These are phyloP conservation scores for Auriculariales sp. DNA, from an alignment of 768 basidiomycete genomes.

Conservation along the genomic window DNA sequence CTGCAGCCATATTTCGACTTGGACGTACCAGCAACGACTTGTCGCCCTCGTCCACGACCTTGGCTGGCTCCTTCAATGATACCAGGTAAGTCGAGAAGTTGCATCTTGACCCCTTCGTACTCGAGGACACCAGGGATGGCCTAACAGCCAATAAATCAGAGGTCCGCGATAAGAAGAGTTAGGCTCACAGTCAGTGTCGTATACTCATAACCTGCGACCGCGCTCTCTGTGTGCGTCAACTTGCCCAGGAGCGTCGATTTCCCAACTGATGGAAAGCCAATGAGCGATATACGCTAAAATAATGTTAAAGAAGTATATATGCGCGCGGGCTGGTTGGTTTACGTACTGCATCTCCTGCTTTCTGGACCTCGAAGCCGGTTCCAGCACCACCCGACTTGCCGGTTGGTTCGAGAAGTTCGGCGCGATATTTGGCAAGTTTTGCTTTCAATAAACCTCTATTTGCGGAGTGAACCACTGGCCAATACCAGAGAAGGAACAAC, in stretches of 20 bases:
- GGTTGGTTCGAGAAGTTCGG: constrained; percentile 84
- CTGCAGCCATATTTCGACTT: not conserved
- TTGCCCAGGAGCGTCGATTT: constrained; percentile 88
- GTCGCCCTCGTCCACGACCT: constrained; percentile 83
- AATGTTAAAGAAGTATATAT: not conserved
- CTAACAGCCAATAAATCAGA: constrained; percentile 18
- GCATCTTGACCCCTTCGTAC: constrained; percentile 86
- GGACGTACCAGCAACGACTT: constrained; percentile 76
- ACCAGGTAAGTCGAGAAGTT: constrained; percentile 88
- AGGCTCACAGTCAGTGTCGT: constrained; percentile 68
- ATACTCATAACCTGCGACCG: constrained; percentile 88
- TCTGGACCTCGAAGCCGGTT: constrained; percentile 80
- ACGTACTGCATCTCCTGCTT: constrained; percentile 37
- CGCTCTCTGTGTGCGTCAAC: constrained; percentile 63
- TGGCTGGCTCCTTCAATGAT: constrained; percentile 90
- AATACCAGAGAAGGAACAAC: not conserved
- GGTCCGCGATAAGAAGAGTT: not conserved
- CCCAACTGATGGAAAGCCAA: constrained; percentile 94
- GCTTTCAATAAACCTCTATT: constrained; percentile 55
- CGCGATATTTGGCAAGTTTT: constrained; percentile 86
- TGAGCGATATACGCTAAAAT: constrained; percentile 55
- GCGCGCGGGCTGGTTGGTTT: not conserved
- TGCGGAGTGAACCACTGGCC: not conserved
- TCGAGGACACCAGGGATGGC: constrained; percentile 97
- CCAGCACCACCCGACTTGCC: constrained; percentile 71